Conservation (phyloP, 2,329 filamentous ascomycete species). For the Monilinia aucupariae region DNA sequence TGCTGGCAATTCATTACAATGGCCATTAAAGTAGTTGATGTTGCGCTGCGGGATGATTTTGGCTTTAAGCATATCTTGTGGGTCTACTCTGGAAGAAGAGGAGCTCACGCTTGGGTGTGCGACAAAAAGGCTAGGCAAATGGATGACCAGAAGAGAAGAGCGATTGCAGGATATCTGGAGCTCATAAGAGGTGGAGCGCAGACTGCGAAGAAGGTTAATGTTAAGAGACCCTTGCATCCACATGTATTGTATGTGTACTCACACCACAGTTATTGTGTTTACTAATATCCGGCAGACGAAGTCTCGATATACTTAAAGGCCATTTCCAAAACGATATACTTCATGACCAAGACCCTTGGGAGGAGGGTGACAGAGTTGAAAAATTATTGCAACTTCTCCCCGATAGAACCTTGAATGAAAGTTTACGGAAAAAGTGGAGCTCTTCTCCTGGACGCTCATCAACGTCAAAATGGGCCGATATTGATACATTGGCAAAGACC, state of each 20-base stretch:
- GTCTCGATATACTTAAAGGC: conserved; percentile 74
- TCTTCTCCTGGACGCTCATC: conserved; percentile 72
- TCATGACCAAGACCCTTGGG: conserved; percentile 80
- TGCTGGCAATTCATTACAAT: conserved; percentile 98
- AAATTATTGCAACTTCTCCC: conserved; percentile 81
- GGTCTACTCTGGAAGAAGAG: conserved; percentile 96
- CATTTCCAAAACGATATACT: conserved; percentile 84
- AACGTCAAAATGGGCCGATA: conserved; percentile 85
- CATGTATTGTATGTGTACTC: conserved; percentile 61
- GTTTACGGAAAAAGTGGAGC: conserved; percentile 86
- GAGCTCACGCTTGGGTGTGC: conserved; percentile 97
- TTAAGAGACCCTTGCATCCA: conserved; percentile 80
- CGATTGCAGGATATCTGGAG: conserved; percentile 85
- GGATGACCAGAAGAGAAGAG: conserved; percentile 78
- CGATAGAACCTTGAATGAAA: conserved; percentile 69
- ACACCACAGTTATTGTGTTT: neutral
- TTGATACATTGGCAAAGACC: conserved; percentile 76
- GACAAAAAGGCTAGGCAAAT: conserved; percentile 79
- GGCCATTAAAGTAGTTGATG: conserved; percentile 90
- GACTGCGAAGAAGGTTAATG: conserved; percentile 79
- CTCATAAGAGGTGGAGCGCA: conserved; percentile 82
- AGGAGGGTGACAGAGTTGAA: conserved; percentile 61
- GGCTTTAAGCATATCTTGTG: conserved; percentile 95
- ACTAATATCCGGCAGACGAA: conserved; percentile 51
- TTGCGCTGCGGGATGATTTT: conserved; percentile 85